Evolutionary conservation across 2,329 filamentous ascomycete genomes (phyloP).

Genomic region (Uncinocarpus reesii): DNA sequence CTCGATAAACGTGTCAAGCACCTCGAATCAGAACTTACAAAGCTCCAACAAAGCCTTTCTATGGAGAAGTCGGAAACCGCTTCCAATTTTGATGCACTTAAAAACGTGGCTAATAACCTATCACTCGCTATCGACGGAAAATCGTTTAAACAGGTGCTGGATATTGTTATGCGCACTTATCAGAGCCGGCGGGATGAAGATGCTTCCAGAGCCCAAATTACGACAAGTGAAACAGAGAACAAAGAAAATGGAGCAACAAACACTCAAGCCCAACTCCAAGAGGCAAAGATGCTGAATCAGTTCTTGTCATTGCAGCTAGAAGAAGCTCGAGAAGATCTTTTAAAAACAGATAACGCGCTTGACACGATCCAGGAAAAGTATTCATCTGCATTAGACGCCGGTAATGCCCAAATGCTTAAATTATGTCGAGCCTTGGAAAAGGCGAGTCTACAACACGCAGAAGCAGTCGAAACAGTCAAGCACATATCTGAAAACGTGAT

Average conservation of each 20-base stretch:
- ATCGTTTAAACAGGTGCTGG: slow-evolving; percentile 32
- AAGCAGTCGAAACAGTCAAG: slow-evolving; percentile 25
- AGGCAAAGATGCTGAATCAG: slow-evolving; percentile 23
- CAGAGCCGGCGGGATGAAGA: background rate
- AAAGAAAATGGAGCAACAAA: slow-evolving; percentile 21
- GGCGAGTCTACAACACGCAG: slow-evolving; percentile 26
- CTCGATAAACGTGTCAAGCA: slow-evolving; percentile 29
- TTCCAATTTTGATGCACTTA: slow-evolving; percentile 31
- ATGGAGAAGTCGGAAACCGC: slow-evolving; percentile 29
- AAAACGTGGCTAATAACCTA: slow-evolving; percentile 29
- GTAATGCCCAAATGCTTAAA: slow-evolving; percentile 26
- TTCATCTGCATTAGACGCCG: slow-evolving; percentile 27
- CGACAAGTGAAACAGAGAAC: slow-evolving; percentile 12
- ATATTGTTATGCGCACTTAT: slow-evolving; percentile 11
- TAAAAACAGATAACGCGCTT: slow-evolving; percentile 30
- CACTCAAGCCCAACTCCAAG: slow-evolving; percentile 25
- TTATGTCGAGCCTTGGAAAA: slow-evolving; percentile 25
- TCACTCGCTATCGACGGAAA: slow-evolving; percentile 26
- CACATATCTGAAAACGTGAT: slow-evolving; percentile 21
- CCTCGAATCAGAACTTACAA: slow-evolving; percentile 31
- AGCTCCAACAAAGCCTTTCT: slow-evolving; percentile 29
- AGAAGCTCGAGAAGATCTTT: slow-evolving; percentile 28
- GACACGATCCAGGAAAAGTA: slow-evolving; percentile 34
- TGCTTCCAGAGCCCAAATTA: background rate
- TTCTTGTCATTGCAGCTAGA: slow-evolving; percentile 28